phyloP scores from a whole-genome alignment of 352 stramenopile species.

The Phytophthora citrophthora region DNA sequence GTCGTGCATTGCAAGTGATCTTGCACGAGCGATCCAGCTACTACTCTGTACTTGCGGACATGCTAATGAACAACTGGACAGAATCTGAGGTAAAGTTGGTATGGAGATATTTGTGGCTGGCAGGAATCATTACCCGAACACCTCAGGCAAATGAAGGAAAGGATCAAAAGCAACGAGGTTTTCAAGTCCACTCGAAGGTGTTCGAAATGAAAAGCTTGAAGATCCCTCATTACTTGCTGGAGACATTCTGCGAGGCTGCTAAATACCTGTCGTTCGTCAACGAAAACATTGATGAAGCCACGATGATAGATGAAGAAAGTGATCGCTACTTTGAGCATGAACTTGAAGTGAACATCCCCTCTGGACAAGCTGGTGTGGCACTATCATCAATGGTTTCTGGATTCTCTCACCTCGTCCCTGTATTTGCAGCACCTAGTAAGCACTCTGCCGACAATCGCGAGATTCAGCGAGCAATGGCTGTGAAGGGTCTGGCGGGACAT shows the following conservation, averaged over 20 bases:
- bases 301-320: constrained; percentile 39
- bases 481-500: constrained; percentile 80
- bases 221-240: constrained; percentile 68
- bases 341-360: constrained; percentile 55
- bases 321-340: constrained; percentile 67
- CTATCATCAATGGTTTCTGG: constrained; percentile 62
- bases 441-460: constrained; percentile 15
- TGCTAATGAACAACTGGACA: constrained; percentile 74
- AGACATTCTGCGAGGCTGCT: constrained; percentile 73
- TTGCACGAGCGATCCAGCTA: constrained; percentile 79
- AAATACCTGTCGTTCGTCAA: constrained; percentile 78
- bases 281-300: constrained; percentile 72
- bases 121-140: constrained; percentile 74
- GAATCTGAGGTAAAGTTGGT: constrained; percentile 84
- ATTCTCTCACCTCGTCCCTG: constrained; percentile 47
- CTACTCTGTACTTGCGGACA: constrained; percentile 72
- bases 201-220: constrained; percentile 76
- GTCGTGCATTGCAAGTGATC: constrained; percentile 80
- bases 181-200: constrained; percentile 73
- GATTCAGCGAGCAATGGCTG: constrained; percentile 41
- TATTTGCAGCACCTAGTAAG: constrained; percentile 40
- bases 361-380: constrained; percentile 56
- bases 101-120: constrained; percentile 85
- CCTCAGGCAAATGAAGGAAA: constrained; percentile 48
- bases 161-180: constrained; percentile 71